Percentiles rank a stretch among this genome's conserved stretches.
These are phyloP conservation scores for Paraphaeosphaeria minitans DNA, from an alignment of 2,329 filamentous ascomycete species.

Conservation along the genomic window DNA sequence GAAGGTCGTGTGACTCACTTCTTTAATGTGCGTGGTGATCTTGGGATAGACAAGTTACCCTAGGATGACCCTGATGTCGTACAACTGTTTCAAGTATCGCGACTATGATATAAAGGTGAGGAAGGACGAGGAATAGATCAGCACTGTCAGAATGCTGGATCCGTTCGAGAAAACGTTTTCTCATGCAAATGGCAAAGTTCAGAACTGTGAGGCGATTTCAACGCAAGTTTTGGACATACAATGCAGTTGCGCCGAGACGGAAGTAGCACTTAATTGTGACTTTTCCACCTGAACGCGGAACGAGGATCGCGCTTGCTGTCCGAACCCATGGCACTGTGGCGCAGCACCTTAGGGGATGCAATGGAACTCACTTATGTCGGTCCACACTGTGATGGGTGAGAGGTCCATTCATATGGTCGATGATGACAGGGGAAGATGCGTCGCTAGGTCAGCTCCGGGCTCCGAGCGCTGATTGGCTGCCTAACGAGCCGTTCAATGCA, in stretches of 20 bases:
- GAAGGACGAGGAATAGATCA: too few relatives aligned
- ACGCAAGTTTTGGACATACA: too few relatives aligned
- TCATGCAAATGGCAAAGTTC: too few relatives aligned
- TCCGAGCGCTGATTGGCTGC: not conserved
- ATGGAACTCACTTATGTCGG: not conserved
- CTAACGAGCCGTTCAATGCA: conserved; percentile 6
- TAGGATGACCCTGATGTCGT: not conserved
- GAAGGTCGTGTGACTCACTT: conserved; percentile 10
- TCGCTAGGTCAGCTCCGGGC: not conserved
- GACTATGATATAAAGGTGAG: too few relatives aligned
- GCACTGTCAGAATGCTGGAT: too few relatives aligned
- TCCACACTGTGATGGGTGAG: not conserved
- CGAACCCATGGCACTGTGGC: not conserved
- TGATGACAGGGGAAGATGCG: not conserved
- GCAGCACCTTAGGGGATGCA: not conserved
- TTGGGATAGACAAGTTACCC: conserved; percentile 29
- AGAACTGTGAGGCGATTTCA: too few relatives aligned
- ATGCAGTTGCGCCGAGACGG: too few relatives aligned
- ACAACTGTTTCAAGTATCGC: not conserved
- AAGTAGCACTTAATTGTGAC: conserved; percentile 5
- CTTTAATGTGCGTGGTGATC: conserved; percentile 33
- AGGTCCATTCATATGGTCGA: too few relatives aligned
- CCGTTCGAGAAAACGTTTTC: too few relatives aligned
- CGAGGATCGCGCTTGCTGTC: not conserved
- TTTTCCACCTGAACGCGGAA: not conserved